A percentile compares a stretch with the other conserved stretches of the same genome.
phyloP scores from a whole-genome alignment of 371 early-diverging fungal genomes.

The Syncephalis fuscata region DNA sequence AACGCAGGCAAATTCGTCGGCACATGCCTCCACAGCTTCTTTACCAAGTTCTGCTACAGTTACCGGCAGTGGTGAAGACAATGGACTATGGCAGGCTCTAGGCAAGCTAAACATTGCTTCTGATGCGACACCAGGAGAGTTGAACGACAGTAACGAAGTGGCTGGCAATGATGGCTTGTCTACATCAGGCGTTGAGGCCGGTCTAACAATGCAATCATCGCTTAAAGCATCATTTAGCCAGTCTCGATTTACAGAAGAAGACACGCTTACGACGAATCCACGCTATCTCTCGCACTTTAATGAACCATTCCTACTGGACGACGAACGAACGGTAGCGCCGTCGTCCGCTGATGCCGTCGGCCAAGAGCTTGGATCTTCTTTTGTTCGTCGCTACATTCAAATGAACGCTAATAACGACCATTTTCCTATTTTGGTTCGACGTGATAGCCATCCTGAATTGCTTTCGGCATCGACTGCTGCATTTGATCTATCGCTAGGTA shows the following conservation, averaged over 20 bases:
- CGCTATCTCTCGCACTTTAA: constrained; percentile 12
- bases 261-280: constrained; percentile 10
- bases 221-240: too few species aligned
- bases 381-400: constrained; percentile 15
- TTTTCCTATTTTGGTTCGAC: constrained; percentile 16
- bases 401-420: constrained; percentile 15
- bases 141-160: too few species aligned
- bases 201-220: too few species aligned
- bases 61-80: too few species aligned
- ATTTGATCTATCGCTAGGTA: constrained; percentile 17
- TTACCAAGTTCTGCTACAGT: too few species aligned
- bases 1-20: too few species aligned
- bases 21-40: too few species aligned
- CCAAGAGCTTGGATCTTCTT: constrained; percentile 11
- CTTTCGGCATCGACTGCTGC: constrained; percentile 22
- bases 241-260: constrained; percentile 6
- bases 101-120: too few species aligned
- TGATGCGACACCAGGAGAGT: too few species aligned
- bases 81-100: too few species aligned
- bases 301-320: constrained; percentile 11
- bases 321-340: constrained; percentile 4
- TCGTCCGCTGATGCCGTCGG: constrained; percentile 1
- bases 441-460: constrained; percentile 12
- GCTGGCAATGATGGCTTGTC: too few species aligned
- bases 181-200: too few species aligned